A percentile compares a stretch with the other conserved stretches of the same genome.
Evolutionary conservation across 23 red algal genomes (phyloP).

Genomic region (Cyanidiococcus yangmingshanensis): DNA sequence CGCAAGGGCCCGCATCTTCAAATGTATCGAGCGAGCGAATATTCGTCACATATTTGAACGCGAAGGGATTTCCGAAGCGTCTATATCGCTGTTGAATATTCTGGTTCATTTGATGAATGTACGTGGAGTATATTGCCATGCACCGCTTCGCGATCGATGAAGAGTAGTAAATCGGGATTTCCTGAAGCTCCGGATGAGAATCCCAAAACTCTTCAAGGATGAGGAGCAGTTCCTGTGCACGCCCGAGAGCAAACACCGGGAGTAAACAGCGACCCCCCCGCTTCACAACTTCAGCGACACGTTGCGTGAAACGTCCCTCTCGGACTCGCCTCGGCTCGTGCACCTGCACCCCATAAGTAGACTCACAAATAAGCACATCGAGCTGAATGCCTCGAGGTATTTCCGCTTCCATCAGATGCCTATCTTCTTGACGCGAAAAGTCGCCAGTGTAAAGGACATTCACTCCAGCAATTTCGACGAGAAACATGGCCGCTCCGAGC

Average conservation of each 20-base stretch:
- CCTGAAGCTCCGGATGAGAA: slow-evolving; percentile 78
- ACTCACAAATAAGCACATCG: slow-evolving; percentile 87
- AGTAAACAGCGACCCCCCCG: slow-evolving; percentile 74
- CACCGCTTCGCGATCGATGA: slow-evolving; percentile 91
- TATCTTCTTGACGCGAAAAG: slow-evolving; percentile 92
- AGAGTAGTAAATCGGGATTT: slow-evolving; percentile 97
- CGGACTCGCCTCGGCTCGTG: slow-evolving; percentile 78
- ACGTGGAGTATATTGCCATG: slow-evolving; percentile 96
- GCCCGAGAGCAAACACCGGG: slow-evolving; percentile 94
- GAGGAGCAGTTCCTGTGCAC: slow-evolving; percentile 92
- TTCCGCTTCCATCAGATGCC: slow-evolving; percentile 95
- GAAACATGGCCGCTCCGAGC: slow-evolving; percentile 95
- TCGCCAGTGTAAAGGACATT: slow-evolving; percentile 95
- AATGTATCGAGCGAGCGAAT: slow-evolving; percentile 61
- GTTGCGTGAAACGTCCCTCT: slow-evolving; percentile 91
- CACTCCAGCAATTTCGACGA: slow-evolving; percentile 94
- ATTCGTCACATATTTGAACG: slow-evolving; percentile 96
- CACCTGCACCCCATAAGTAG: slow-evolving; percentile 89
- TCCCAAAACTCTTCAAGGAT: slow-evolving; percentile 99
- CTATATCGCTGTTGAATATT: slow-evolving; percentile 72
- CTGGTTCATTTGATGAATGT: slow-evolving; percentile 99
- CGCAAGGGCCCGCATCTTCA: slow-evolving; percentile 83
- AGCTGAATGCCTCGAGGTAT: slow-evolving; percentile 66
- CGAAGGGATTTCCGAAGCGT: slow-evolving; percentile 76
- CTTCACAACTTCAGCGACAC: slow-evolving; percentile 77